A percentile compares a stretch with the other conserved stretches of the same genome.
Conservation (phyloP, 2,329 filamentous ascomycete genomes). For the Clonostachys sp. region DNA sequence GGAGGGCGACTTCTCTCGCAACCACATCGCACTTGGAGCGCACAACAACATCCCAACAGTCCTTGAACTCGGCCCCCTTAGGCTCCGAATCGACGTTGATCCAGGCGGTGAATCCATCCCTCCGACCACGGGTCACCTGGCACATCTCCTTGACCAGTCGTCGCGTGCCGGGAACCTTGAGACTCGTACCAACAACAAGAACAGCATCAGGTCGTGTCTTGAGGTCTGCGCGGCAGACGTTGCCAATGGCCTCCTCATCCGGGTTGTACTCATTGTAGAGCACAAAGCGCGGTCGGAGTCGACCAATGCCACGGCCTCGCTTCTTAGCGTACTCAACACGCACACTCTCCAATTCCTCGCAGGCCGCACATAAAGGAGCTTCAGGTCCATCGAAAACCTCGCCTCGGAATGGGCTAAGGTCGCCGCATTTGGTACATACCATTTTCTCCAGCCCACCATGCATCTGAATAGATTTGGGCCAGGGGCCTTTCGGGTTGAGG, state of each 20-base stretch:
- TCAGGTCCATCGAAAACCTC: conserved; percentile 79
- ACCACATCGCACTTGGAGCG: conserved; percentile 85
- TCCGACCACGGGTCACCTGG: conserved; percentile 73
- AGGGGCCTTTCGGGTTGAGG: conserved; percentile 77
- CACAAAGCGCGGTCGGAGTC: conserved; percentile 86
- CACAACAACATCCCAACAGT: conserved; percentile 90
- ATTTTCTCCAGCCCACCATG: conserved; percentile 94
- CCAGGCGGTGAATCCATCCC: conserved; percentile 86
- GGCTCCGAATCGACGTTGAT: conserved; percentile 89
- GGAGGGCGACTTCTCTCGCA: conserved; percentile 64
- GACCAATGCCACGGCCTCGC: conserved; percentile 88
- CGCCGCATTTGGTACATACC: conserved; percentile 90
- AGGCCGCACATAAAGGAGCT: conserved; percentile 74
- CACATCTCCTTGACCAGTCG: conserved; percentile 90
- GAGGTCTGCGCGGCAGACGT: conserved; percentile 81
- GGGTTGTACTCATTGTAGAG: conserved; percentile 97
- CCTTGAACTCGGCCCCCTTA: conserved; percentile 76
- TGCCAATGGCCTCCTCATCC: conserved; percentile 92
- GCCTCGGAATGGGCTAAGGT: conserved; percentile 71
- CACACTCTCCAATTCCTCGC: conserved; percentile 69
- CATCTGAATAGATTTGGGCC: conserved; percentile 89
- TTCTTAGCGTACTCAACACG: conserved; percentile 75
- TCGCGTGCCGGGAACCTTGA: conserved; percentile 91
- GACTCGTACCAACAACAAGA: conserved; percentile 89
- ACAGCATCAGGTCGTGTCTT: conserved; percentile 84